Conservation (phyloP, 345 rosid genomes). For the Bruguiera gymnorhiza region DNA sequence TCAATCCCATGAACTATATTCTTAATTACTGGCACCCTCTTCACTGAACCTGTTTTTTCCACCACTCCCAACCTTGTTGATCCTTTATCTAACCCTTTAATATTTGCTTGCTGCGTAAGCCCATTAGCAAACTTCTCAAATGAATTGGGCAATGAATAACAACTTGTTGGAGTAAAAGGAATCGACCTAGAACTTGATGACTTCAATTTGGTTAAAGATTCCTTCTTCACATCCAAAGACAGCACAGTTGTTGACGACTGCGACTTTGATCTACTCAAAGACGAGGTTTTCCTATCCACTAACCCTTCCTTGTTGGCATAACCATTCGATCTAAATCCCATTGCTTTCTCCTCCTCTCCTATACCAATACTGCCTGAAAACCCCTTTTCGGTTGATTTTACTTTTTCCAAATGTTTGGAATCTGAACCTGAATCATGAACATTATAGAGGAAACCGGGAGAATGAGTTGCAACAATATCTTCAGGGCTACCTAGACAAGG, state of each 20-base stretch:
- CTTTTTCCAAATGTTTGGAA: conserved; percentile 47
- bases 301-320: conserved; percentile 47
- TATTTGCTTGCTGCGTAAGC: conserved; percentile 64
- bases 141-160: conserved; percentile 77
- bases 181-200: conserved; percentile 63
- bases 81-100: conserved; percentile 57
- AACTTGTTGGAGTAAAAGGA: conserved; percentile 85
- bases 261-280: conserved; percentile 52
- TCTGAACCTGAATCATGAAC: conserved; percentile 30
- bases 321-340: conserved; percentile 44
- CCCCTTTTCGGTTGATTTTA: conserved; percentile 39
- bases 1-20: conserved; percentile 69
- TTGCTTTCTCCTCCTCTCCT: conserved; percentile 50
- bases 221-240: conserved; percentile 61
- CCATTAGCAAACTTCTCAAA: conserved; percentile 86
- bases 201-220: conserved; percentile 48
- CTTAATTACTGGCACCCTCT: conserved; percentile 56
- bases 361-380: conserved; percentile 19
- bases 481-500: conserved; percentile 91
- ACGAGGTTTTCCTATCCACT: conserved; percentile 32
- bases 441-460: conserved; percentile 64
- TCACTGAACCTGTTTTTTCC: conserved; percentile 52
- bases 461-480: conserved; percentile 84
- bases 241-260: conserved; percentile 42
- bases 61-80: conserved; percentile 39